phyloP scores from a whole-genome alignment of 140 eudicot genomes.

The Anethum foeniculum region DNA sequence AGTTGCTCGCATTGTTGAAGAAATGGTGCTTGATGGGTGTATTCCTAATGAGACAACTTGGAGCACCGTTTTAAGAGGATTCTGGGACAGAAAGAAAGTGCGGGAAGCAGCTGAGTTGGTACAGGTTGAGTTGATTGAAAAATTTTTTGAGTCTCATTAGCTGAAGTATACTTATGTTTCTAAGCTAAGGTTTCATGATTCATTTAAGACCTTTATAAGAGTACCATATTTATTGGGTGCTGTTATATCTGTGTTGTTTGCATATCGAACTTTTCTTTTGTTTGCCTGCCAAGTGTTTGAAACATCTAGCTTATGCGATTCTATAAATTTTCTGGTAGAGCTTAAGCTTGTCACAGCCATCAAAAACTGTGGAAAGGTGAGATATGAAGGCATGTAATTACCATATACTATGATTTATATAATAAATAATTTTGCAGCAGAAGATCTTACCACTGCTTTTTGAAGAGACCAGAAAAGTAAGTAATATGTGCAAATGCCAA shows the following conservation, averaged over 20 bases:
- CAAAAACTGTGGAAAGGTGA: background rate
- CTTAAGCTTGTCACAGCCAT: background rate
- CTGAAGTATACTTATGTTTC: slow-evolving; percentile 1
- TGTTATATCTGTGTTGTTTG: background rate
- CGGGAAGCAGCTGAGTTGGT: slow-evolving; percentile 31
- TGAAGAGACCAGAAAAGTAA: background rate
- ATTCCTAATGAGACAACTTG: slow-evolving; percentile 49
- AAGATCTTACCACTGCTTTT: background rate
- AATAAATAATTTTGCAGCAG: background rate
- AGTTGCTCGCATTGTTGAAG: slow-evolving; percentile 47
- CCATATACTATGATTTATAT: too few species aligned
- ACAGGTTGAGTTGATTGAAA: slow-evolving; percentile 25
- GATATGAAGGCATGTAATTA: background rate
- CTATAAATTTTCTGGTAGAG: background rate
- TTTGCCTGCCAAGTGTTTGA: background rate
- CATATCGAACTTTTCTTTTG: background rate
- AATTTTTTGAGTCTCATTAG: slow-evolving; percentile 9
- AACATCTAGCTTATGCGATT: background rate
- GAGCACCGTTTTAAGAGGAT: slow-evolving; percentile 40
- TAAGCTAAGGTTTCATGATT: background rate
- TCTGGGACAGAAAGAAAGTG: slow-evolving; percentile 45
- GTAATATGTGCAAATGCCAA: background rate
- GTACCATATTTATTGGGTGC: background rate
- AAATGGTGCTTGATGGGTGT: slow-evolving; percentile 75
- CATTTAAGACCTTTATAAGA: background rate